phyloP scores from a whole-genome alignment of 441 rosid species.

The Capsella rubella region DNA sequence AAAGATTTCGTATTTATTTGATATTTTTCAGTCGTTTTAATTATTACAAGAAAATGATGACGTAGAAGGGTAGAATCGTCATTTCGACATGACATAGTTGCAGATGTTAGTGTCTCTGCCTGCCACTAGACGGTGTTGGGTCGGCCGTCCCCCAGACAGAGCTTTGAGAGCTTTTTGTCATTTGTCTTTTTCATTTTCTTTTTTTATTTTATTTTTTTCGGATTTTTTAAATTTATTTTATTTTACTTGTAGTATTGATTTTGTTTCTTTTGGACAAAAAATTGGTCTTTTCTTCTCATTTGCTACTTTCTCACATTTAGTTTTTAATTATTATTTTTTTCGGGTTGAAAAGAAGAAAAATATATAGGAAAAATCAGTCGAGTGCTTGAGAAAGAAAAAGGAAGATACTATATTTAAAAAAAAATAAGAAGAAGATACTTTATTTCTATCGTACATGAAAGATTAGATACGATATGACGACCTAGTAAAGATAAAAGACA shows the following conservation, averaged over 20 bases:
- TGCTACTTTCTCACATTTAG: background rate
- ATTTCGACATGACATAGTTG: slow-evolving; percentile 20
- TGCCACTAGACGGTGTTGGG: slow-evolving; percentile 47
- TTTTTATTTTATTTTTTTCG: background rate
- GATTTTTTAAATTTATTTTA: background rate
- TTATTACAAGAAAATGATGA: background rate
- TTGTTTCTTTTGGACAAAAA: background rate
- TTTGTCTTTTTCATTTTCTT: slow-evolving; percentile 32
- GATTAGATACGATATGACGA: slow-evolving; percentile 3
- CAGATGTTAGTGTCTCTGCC: slow-evolving; percentile 44
- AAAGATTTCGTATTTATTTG: slow-evolving; percentile 28
- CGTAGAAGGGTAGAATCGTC: slow-evolving; percentile 37
- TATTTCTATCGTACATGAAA: background rate
- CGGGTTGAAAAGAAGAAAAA: background rate
- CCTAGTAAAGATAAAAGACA: background rate
- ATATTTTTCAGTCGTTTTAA: background rate
- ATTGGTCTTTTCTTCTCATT: background rate
- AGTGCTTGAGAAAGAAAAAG: background rate
- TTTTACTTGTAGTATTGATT: background rate
- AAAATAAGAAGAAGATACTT: background rate
- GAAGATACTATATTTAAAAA: background rate
- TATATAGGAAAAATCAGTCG: background rate
- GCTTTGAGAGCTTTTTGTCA: slow-evolving; percentile 36
- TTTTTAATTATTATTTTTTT: background rate
- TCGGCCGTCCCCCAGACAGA: slow-evolving; percentile 48